Evolutionary conservation across 176 grass and related monocot species (phyloP).

Genomic region (Pharus latifolius): DNA sequence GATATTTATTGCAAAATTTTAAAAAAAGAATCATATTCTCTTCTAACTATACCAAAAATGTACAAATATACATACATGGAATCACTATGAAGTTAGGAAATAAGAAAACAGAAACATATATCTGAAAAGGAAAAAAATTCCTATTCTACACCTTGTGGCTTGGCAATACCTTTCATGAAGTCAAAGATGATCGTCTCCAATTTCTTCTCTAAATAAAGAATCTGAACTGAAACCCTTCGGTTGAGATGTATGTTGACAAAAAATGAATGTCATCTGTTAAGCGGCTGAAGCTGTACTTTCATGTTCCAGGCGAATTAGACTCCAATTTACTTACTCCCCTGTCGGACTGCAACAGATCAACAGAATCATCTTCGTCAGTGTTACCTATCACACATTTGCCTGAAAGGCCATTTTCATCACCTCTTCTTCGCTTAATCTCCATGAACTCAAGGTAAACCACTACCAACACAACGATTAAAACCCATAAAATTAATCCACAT

Average conservation of each 20-base stretch:
- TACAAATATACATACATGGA: slow-evolving; percentile 30
- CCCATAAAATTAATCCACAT: slow-evolving; percentile 68
- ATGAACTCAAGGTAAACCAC: slow-evolving; percentile 64
- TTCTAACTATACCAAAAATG: slow-evolving; percentile 23
- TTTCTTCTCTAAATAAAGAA: slow-evolving; percentile 10
- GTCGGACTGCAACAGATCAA: slow-evolving; percentile 44
- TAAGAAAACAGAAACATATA: neutral
- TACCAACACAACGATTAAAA: slow-evolving; percentile 22
- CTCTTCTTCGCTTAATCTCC: slow-evolving; percentile 41
- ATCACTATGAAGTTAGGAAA: slow-evolving; percentile 15
- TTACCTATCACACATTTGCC: slow-evolving; percentile 52
- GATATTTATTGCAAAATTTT: neutral
- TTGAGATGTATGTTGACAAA: neutral
- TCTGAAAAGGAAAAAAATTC: slow-evolving; percentile 19
- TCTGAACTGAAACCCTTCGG: slow-evolving; percentile 14
- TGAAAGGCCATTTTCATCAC: slow-evolving; percentile 7
- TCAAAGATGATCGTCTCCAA: neutral
- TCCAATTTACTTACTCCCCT: slow-evolving; percentile 31
- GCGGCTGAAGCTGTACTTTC: slow-evolving; percentile 72
- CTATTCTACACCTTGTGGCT: slow-evolving; percentile 23
- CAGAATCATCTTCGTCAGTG: slow-evolving; percentile 64
- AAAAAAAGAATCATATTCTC: neutral
- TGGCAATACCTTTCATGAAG: slow-evolving; percentile 14
- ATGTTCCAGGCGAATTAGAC: slow-evolving; percentile 33
- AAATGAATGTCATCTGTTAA: slow-evolving; percentile 36